phyloP scores from a whole-genome alignment of 192 early-diverging fungal species.

The Gaertneriomyces semiglobifer region DNA sequence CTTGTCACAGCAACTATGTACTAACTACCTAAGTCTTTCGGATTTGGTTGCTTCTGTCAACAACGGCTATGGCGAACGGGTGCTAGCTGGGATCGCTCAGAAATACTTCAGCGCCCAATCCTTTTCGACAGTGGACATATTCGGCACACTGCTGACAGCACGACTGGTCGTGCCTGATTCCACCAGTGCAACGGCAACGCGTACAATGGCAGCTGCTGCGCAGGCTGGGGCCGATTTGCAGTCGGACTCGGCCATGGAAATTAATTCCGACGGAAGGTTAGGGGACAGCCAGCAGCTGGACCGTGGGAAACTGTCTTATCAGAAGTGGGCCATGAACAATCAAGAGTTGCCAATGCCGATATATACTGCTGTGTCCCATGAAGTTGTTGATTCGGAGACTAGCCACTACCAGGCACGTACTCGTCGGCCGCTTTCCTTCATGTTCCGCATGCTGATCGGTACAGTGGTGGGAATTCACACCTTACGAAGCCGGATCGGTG shows the following conservation, averaged over 20 bases:
- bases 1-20: slow-evolving; percentile 22
- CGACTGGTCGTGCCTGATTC: slow-evolving; percentile 24
- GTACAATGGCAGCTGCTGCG: slow-evolving; percentile 3
- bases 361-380: slow-evolving; percentile 24
- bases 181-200: slow-evolving; percentile 15
- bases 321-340: not conserved
- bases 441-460: too few species aligned
- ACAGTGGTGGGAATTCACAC: slow-evolving; percentile 42
- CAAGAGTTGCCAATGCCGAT: slow-evolving; percentile 16
- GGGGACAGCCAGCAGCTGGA: not conserved
- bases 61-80: not conserved
- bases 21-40: slow-evolving; percentile 26
- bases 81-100: slow-evolving; percentile 28
- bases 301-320: slow-evolving; percentile 17
- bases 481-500: slow-evolving; percentile 34
- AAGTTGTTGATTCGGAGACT: not conserved
- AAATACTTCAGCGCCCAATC: slow-evolving; percentile 13
- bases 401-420: not conserved
- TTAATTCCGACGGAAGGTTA: not conserved
- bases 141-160: slow-evolving; percentile 35
- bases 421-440: too few species aligned
- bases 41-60: slow-evolving; percentile 21
- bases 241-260: not conserved
- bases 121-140: slow-evolving; percentile 36
- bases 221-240: slow-evolving; percentile 10